Conservation (phyloP, 495 filamentous ascomycete genomes). For the Hyaloscypha variabilis region DNA sequence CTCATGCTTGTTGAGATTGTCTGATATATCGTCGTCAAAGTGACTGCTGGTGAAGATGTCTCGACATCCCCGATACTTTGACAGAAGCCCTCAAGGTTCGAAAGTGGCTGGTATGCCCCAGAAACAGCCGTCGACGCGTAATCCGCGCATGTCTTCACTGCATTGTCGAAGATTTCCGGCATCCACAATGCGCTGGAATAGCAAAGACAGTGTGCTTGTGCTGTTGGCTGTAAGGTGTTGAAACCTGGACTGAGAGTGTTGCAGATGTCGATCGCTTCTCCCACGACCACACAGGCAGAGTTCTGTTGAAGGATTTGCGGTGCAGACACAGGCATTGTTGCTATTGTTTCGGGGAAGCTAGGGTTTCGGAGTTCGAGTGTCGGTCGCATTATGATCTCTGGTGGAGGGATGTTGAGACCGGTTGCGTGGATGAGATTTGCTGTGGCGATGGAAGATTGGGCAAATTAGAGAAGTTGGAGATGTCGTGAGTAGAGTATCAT, state of each 20-base stretch:
- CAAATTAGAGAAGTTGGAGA: background rate
- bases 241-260: constrained; percentile 23
- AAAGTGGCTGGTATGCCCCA: constrained; percentile 7
- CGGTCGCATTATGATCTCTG: background rate
- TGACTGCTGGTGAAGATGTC: background rate
- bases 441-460: background rate
- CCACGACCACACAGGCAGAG: constrained; percentile 15
- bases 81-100: constrained; percentile 25
- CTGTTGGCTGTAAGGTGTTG: constrained; percentile 18
- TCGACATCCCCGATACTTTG: constrained; percentile 18
- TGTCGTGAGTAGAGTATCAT: background rate
- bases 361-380: constrained; percentile 2
- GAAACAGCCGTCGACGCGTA: constrained; percentile 22
- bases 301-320: constrained; percentile 7
- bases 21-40: background rate
- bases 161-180: constrained; percentile 25
- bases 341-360: constrained; percentile 1
- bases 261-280: constrained; percentile 25
- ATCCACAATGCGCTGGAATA: constrained; percentile 25
- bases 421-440: constrained; percentile 10
- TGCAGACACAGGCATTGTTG: constrained; percentile 4
- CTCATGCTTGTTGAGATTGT: too few species aligned
- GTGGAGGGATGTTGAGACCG: background rate
- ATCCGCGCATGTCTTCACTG: constrained; percentile 22
- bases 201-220: constrained; percentile 29